phyloP scores from a whole-genome alignment of 1,139 yeast species.

The Yamadazyma sp. region DNA sequence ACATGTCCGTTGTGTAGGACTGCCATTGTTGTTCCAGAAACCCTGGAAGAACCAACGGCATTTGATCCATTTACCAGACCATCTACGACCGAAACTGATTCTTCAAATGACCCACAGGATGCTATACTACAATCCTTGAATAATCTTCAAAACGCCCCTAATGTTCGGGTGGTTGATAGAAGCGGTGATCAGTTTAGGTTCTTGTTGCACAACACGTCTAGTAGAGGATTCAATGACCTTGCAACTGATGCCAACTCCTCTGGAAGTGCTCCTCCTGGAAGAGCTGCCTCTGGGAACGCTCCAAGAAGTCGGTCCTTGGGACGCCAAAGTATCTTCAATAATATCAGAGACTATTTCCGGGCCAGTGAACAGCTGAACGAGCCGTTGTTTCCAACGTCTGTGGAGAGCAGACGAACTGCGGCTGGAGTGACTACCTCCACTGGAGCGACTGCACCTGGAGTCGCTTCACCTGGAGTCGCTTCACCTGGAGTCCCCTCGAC shows the following conservation, averaged over 20 bases:
- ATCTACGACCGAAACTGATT: constrained; percentile 2
- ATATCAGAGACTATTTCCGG: constrained; percentile 7
- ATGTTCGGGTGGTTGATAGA: constrained; percentile 6
- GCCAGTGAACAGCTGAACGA: constrained; percentile 11
- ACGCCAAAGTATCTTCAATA: constrained; percentile 3
- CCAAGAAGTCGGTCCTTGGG: constrained; percentile 3
- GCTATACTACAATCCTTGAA: not conserved
- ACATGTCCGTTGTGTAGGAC: constrained; percentile 83
- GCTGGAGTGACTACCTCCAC: constrained; percentile 45
- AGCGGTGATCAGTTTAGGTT: constrained; percentile 5
- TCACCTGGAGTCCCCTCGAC: not conserved
- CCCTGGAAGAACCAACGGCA: not conserved
- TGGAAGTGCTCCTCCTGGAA: not conserved
- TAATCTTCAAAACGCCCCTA: constrained; percentile 3
- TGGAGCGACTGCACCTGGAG: constrained; percentile 2
- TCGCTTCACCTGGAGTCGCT: not conserved
- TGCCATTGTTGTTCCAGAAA: constrained; percentile 25
- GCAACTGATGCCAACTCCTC: not conserved
- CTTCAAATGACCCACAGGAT: not conserved
- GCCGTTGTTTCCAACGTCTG: constrained; percentile 47
- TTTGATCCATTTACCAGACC: constrained; percentile 1
- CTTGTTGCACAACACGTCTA: not conserved
- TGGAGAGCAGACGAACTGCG: constrained; percentile 50
- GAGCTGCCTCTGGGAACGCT: no score
- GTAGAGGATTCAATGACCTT: not conserved